Percentiles rank a stretch among this genome's conserved stretches.
Evolutionary conservation across 495 filamentous ascomycete species (phyloP).

Genomic region (Oidiodendron maius): DNA sequence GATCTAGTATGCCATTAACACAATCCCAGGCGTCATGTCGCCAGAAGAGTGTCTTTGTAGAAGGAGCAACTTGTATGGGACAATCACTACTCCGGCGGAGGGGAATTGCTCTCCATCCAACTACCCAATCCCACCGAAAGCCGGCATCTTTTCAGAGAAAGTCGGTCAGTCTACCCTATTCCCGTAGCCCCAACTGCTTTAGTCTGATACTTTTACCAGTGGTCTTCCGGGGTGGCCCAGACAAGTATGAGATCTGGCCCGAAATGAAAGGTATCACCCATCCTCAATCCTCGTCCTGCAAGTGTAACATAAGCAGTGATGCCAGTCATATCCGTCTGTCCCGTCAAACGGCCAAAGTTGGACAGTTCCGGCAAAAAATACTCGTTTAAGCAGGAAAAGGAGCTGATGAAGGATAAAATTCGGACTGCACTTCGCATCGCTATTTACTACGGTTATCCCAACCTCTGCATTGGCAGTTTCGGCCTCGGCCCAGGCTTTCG

Average conservation of each 20-base stretch:
- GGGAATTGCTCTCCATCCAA: conserved; percentile 36
- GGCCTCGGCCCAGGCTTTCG: conserved; percentile 63
- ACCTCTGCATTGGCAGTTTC: conserved; percentile 64
- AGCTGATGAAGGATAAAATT: conserved; percentile 67
- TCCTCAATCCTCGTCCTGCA: conserved; percentile 36
- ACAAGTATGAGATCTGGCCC: conserved; percentile 37
- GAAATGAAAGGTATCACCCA: conserved; percentile 29
- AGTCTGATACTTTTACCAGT: conserved; percentile 24
- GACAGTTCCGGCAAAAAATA: conserved; percentile 59
- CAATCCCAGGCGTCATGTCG: conserved; percentile 37
- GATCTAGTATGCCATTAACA: not conserved
- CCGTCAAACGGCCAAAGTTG: conserved; percentile 64
- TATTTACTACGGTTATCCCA: conserved; percentile 47
- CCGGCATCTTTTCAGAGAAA: conserved; percentile 59
- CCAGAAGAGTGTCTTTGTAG: conserved; percentile 69
- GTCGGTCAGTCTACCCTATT: conserved; percentile 43
- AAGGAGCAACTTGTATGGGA: conserved; percentile 62
- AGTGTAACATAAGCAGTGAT: conserved; percentile 39
- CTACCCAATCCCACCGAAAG: conserved; percentile 62
- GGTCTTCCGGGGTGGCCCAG: conserved; percentile 46
- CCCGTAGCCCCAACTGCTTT: not conserved
- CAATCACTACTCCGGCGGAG: conserved; percentile 49
- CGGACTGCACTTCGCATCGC: conserved; percentile 63
- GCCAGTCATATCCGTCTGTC: conserved; percentile 65
- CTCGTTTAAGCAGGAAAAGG: conserved; percentile 60